Percentiles rank a stretch among this genome's conserved stretches.
These are phyloP conservation scores for Schizophyllum amplum DNA, from an alignment of 1,284 basidiomycete genomes.

Conservation along the genomic window DNA sequence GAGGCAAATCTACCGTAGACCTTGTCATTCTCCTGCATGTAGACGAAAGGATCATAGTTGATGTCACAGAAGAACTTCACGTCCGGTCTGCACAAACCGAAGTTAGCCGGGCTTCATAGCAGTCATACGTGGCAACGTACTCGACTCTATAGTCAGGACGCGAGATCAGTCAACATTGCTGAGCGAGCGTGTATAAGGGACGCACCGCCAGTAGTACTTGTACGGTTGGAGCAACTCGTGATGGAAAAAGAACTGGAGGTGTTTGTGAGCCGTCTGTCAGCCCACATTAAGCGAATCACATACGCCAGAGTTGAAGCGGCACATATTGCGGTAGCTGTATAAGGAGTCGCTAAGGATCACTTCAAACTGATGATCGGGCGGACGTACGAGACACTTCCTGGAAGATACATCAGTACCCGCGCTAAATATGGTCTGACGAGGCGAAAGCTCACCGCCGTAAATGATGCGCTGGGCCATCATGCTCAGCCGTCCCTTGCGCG, in stretches of 20 bases:
- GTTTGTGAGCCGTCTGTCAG: conserved; percentile 5
- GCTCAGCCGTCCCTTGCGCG: conserved; percentile 50
- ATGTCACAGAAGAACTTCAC: conserved; percentile 76
- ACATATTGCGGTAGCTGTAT: conserved; percentile 66
- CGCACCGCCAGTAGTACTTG: conserved; percentile 83
- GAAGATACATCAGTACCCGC: background rate
- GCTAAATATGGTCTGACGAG: background rate
- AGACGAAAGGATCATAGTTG: conserved; percentile 73
- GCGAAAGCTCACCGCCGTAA: conserved; percentile 44
- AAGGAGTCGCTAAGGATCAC: conserved; percentile 1
- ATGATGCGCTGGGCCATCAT: conserved; percentile 61
- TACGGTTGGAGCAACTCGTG: conserved; percentile 66
- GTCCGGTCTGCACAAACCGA: conserved; percentile 41
- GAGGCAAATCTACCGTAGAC: conserved; percentile 43
- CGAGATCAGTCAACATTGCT: background rate
- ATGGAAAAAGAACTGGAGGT: conserved; percentile 62
- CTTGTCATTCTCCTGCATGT: conserved; percentile 72
- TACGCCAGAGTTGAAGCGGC: conserved; percentile 80
- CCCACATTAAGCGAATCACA: conserved; percentile 20
- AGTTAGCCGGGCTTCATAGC: background rate
- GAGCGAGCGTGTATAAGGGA: conserved; percentile 12
- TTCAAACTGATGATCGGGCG: background rate
- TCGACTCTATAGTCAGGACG: conserved; percentile 23
- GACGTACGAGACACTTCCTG: conserved; percentile 47
- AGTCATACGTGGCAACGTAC: conserved; percentile 17